Evolutionary conservation across 2,329 filamentous ascomycete genomes (phyloP).

Genomic region (Pseudogymnoascus sp.): DNA sequence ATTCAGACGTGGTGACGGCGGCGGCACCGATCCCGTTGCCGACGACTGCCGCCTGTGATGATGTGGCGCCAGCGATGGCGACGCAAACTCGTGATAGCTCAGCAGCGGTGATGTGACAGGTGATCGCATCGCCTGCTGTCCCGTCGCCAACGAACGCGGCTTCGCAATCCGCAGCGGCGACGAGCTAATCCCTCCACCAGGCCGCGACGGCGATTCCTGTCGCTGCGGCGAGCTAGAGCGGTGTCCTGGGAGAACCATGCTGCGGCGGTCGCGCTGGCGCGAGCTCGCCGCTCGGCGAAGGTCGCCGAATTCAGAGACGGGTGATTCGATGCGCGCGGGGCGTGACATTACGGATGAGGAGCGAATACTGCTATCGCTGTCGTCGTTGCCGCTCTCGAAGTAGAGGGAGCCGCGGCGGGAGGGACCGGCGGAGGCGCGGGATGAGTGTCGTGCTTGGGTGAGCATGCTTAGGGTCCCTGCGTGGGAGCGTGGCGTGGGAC

Average conservation of each 20-base stretch:
- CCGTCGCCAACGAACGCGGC: conserved; percentile 53
- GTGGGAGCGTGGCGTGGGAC: conserved; percentile 82
- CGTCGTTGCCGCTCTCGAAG: conserved; percentile 72
- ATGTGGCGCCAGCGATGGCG: conserved; percentile 54
- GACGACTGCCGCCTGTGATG: conserved; percentile 90
- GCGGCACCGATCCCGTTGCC: conserved; percentile 61
- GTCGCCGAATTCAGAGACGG: conserved; percentile 76
- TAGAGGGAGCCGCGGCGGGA: conserved; percentile 71
- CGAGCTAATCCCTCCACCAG: conserved; percentile 51
- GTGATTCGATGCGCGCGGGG: conserved; percentile 32
- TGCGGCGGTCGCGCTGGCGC: conserved; percentile 76
- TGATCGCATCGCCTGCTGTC: conserved; percentile 62
- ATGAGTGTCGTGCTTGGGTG: conserved; percentile 31
- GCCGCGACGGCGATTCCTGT: conserved; percentile 78
- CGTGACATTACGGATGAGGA: conserved; percentile 69
- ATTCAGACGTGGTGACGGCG: conserved; percentile 72
- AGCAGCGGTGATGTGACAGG: conserved; percentile 87
- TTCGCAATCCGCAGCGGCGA: conserved; percentile 83
- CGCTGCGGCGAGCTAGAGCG: conserved; percentile 65
- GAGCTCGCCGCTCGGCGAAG: conserved; percentile 69
- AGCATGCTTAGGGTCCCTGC: conserved; percentile 50
- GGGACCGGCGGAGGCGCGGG: conserved; percentile 34
- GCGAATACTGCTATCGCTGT: conserved; percentile 79
- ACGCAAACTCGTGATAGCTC: conserved; percentile 64
- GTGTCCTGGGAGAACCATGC: conserved; percentile 66